Conservation (phyloP, 129 eudicot species). For the Kitagawia praeruptora region DNA sequence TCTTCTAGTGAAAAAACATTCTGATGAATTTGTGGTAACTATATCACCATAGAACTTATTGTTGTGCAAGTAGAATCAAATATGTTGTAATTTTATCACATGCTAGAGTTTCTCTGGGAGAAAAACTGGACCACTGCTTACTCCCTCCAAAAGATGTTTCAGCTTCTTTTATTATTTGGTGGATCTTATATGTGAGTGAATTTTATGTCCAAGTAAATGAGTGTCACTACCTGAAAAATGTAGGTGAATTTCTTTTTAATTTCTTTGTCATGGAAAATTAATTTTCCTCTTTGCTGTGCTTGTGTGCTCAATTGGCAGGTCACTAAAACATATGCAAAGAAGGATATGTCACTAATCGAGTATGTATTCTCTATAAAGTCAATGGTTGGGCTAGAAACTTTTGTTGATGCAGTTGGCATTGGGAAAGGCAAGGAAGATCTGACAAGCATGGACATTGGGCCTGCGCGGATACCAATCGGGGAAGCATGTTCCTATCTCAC, state of each 20-base stretch:
- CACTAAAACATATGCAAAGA: slow-evolving; percentile 42
- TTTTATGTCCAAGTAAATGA: background rate
- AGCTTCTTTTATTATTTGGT: background rate
- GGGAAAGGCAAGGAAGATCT: slow-evolving; percentile 71
- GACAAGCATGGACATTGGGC: slow-evolving; percentile 41
- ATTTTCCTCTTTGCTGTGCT: background rate
- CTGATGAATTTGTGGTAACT: background rate
- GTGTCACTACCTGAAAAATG: background rate
- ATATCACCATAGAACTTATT: background rate
- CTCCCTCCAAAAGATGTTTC: background rate
- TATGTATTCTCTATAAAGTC: slow-evolving; percentile 40
- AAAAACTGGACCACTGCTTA: background rate
- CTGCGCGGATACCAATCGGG: background rate
- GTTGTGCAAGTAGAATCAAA: background rate
- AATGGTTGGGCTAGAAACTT: slow-evolving; percentile 42
- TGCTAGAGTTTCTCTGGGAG: background rate
- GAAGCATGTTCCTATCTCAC: slow-evolving; percentile 63
- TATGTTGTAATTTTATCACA: background rate
- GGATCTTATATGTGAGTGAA: background rate
- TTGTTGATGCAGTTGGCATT: slow-evolving; percentile 58
- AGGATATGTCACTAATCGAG: slow-evolving; percentile 36
- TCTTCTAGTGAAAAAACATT: background rate
- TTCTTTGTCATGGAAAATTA: background rate
- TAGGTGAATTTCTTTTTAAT: background rate
- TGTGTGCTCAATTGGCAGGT: slow-evolving; percentile 33